phyloP scores from a whole-genome alignment of 2,329 filamentous ascomycete genomes.

The Aspergillus intermedius region DNA sequence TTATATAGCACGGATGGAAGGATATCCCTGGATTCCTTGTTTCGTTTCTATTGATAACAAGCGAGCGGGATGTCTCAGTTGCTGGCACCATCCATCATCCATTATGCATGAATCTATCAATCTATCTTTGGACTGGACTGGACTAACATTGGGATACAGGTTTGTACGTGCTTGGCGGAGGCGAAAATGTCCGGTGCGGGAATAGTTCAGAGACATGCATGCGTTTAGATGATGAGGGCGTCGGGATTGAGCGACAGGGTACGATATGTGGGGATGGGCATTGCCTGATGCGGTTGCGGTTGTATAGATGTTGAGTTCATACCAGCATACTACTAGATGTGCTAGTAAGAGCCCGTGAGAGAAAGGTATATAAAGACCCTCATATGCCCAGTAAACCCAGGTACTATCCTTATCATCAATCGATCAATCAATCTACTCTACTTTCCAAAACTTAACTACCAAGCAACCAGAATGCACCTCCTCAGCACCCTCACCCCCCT shows the following conservation, averaged over 20 bases:
- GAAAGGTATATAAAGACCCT: constrained; percentile 7
- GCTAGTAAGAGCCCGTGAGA: too few species aligned
- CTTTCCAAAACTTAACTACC: neutral
- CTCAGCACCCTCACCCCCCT: constrained; percentile 18
- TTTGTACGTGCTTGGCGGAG: too few species aligned
- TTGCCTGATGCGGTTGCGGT: neutral
- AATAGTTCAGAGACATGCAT: neutral
- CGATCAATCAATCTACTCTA: neutral
- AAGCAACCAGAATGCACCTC: constrained; percentile 26
- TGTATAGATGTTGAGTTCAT: neutral
- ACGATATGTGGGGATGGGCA: neutral
- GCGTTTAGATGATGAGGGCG: neutral
- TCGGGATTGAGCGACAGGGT: neutral
- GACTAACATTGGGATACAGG: too few species aligned
- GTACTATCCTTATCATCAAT: neutral
- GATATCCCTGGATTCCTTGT: too few species aligned
- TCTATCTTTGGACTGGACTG: too few species aligned
- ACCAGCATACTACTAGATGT: neutral
- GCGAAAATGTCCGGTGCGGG: neutral
- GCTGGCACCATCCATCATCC: too few species aligned
- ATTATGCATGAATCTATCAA: too few species aligned
- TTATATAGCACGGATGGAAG: too few species aligned
- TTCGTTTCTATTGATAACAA: too few species aligned
- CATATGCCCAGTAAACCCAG: neutral
- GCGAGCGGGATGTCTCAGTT: too few species aligned